Evolutionary conservation across 495 filamentous ascomycete species (phyloP), one percentile per base, ranked within the genome.

Genomic region (Aspergillus cavernicola): DNA sequence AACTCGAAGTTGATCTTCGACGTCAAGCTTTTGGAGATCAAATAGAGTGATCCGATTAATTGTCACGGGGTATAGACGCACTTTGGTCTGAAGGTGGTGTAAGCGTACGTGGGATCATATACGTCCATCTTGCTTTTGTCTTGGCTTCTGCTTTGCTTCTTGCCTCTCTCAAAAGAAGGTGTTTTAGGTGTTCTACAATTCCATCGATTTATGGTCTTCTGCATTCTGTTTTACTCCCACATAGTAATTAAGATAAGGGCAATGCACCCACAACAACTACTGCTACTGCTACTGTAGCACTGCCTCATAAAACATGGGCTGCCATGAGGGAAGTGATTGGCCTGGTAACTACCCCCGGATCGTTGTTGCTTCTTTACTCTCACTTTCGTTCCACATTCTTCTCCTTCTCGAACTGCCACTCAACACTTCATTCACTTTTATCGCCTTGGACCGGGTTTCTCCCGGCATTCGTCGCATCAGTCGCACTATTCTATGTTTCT

Each of bases 1-100:
- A 97, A 97, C 80, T 90, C 89, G 67, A 87, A 85, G 54, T 73
- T 99, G 63, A 79, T 87, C 65, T 99, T 99, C 68, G 93, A 99
- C 66, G 77, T 97, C 70, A 97, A 95, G 83, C 70, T 90, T 38
- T 73, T 95, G 28, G 84, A 86, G 60, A 75, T 87, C 70, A 82
- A 82, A 59, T 81, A 76, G 47, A 65, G 48, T 47, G 24, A 42
- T 59, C 28, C 15, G 26, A 29, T 37, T 26, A 37, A 39, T 44
- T 32, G 19, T 28, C 6, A 18, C 15, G 7, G 32, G 2, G 45
- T 9, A 36, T 18, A 13, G 45, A 23, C 32, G 26, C 24, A 47
- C 18, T 35, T 18, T 26, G 26, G 7, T 10, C 15, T 20, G 8
- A 23, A 23, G 20, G 12, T 16, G 5, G 40, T 53, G 24, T 12